Base-by-base conservation (phyloP, 371 early-diverging fungal species). In the Rhizopus delemar region DNA sequence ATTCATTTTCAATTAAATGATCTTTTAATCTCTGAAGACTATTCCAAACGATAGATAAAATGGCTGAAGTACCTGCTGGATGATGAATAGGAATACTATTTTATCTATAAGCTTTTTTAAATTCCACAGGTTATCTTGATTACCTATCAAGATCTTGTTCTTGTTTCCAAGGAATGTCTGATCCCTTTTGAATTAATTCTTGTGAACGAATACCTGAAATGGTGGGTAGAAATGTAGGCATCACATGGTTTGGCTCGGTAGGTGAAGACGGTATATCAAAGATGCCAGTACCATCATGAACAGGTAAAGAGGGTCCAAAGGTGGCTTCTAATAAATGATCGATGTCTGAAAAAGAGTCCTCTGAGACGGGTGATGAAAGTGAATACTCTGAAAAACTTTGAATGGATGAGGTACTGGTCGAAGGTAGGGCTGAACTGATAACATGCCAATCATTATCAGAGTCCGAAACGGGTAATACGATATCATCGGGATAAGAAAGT, bases 371-470 rank as follows among this genome's bases (percentile, higher is more conserved):
- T 9, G 31, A 28, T 29, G 48, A 38, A 38, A 66, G 66, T 5
- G 69, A 66, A 48, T 60, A 65, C 3, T 74, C 75, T 41, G 75
- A 73, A 41, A 70, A 59, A 8, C 57, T 67, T 13, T 63, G 53
- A n/a, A 50, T 15, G n/a, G 68, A 56, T 39, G 70, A 65, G 2
- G 53, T 55, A n/a, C 63, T 46, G 12, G 73, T 52, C 3, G 63
- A 59, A 16, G 59, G 52, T 0, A 59, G n/a, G 5, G 57, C 51
- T 28, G 73, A 63, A 50, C 63, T 75, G 13, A 78, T 71, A 52
- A 78, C 69, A 64, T 78, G 79, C 79, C 79, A 78, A 49, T 78
- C 78, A 16, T 59, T 78, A 13, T 78, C 79, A 6, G 76, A 75
- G 50, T 78, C 76, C 13, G 74, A 70, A 4, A 68, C 36, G 39